Percentiles rank a stretch among this genome's conserved stretches.
These are phyloP conservation scores for Sporothrix curviconia DNA, from an alignment of 2,329 filamentous ascomycete genomes.

Conservation along the genomic window DNA sequence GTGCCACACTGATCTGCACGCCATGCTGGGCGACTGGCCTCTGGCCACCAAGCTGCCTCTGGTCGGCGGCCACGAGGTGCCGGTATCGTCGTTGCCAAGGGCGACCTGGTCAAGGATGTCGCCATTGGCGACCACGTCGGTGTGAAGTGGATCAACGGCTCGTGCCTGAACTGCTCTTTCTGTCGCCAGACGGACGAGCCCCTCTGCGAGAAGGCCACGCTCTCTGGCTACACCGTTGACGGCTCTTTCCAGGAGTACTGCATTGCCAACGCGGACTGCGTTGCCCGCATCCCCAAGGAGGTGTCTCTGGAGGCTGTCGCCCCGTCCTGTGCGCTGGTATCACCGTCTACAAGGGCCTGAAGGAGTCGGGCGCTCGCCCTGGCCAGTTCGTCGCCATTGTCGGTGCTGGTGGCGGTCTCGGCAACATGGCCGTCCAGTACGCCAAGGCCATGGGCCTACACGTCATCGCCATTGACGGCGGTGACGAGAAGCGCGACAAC, in stretches of 20 bases:
- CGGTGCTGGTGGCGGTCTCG: conserved; percentile 44
- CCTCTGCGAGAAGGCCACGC: conserved; percentile 65
- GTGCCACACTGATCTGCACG: conserved; percentile 27
- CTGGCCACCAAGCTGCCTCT: conserved; percentile 26
- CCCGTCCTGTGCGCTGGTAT: conserved; percentile 45
- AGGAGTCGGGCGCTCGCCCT: conserved; percentile 30
- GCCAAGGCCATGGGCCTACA: conserved; percentile 40
- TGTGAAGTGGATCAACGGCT: conserved; percentile 89
- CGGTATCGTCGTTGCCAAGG: conserved; percentile 80
- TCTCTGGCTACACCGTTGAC: conserved; percentile 90
- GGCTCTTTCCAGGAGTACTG: conserved; percentile 91
- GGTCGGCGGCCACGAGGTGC: conserved; percentile 63
- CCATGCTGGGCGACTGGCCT: conserved; percentile 23
- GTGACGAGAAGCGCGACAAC: conserved; percentile 52
- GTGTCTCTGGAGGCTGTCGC: conserved; percentile 65
- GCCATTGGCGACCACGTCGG: conserved; percentile 79
- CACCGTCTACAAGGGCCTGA: conserved; percentile 36
- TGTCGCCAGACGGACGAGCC: conserved; percentile 77
- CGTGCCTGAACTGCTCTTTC: conserved; percentile 76
- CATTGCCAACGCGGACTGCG: conserved; percentile 78
- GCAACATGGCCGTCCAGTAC: conserved; percentile 40
- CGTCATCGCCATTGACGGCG: conserved; percentile 38
- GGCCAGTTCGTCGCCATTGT: conserved; percentile 38
- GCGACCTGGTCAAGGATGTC: conserved; percentile 64
- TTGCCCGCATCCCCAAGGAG: conserved; percentile 74